Conservation (phyloP, 2,329 filamentous ascomycete genomes). For the Aspergillus caelatus region DNA sequence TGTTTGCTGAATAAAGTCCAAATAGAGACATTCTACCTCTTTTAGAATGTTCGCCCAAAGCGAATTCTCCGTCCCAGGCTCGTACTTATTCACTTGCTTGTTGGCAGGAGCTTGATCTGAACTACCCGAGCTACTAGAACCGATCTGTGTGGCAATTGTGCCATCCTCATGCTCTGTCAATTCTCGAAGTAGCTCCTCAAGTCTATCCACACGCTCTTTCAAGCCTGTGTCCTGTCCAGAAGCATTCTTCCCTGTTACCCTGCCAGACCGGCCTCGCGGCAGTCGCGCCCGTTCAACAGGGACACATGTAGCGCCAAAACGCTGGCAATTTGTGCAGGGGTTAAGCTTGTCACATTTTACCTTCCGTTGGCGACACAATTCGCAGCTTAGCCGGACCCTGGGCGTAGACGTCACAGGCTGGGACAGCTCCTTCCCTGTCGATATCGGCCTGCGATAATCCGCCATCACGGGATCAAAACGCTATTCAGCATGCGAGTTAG, state of each 20-base stretch:
- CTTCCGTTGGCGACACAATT: slow-evolving; percentile 36
- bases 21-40: slow-evolving; percentile 21
- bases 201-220: slow-evolving; percentile 28
- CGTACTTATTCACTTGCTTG: not conserved
- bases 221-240: slow-evolving; percentile 20
- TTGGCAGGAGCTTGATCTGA: not conserved
- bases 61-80: slow-evolving; percentile 8
- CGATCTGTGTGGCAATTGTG: slow-evolving; percentile 1
- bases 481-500: not conserved
- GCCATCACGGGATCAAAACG: slow-evolving; percentile 5
- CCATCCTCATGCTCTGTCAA: not conserved
- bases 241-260: slow-evolving; percentile 14
- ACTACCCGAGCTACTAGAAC: not conserved
- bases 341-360: slow-evolving; percentile 38
- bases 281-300: slow-evolving; percentile 36
- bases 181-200: slow-evolving; percentile 26
- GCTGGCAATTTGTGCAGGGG: slow-evolving; percentile 35
- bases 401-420: slow-evolving; percentile 10
- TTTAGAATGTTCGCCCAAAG: slow-evolving; percentile 32
- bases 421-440: not conserved
- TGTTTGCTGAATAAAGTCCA: not conserved
- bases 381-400: slow-evolving; percentile 32
- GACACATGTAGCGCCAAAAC: slow-evolving; percentile 28
- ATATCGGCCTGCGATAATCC: slow-evolving; percentile 5
- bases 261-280: slow-evolving; percentile 34